Base-by-base conservation (phyloP, 2,329 filamentous ascomycete genomes). In the Colletotrichum sp. region DNA sequence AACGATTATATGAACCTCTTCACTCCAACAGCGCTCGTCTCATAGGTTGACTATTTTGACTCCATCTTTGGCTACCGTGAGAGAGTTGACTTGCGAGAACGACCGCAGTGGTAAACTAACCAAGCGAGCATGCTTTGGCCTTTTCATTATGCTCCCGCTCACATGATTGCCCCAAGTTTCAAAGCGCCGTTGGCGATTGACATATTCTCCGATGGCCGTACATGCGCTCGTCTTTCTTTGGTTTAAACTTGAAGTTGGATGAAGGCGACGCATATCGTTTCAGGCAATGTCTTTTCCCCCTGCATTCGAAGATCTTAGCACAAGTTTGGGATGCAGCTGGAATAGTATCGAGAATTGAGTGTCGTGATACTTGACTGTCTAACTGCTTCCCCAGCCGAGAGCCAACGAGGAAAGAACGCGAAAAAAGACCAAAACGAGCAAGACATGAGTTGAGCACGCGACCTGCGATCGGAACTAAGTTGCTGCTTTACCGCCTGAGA, bases 231-330 rank as follows among this genome's bases (percentile, higher is more conserved):
- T n/a, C 16, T n/a, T 48, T 48, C 9, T 8, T 48, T 48, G 34
- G 34, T 2, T 36, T 36, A 7, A 36, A 2, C 34, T 36, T 36
- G 1, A 36, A 36, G 13, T 36, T 1, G 13, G 3, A 48, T 13
- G 43, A 48, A 10, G 18, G 3, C n/a, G 43, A 21, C 43, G 0
- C 7, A 48, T 21, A 21, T 21, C 2, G 10, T 0, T 21, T 21
- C 1, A 21, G 18, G 9, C n/a, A 7, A n/a, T n/a, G n/a, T n/a
- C n/a, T n/a, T 9, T 43, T 43, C 0, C 8, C 1, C 16, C 16
- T 18, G 16, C 8, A 43, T 18, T 9, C 16, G 3, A 18, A 43
- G 16, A 43, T 10, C 14, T 12, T 12, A 6, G 38, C 18, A n/a
- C 3, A n/a, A n/a, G 18, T 16, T 16, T n/a, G 18, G 3, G 2